Evolutionary conservation across 2,329 filamentous ascomycete species (phyloP).

Genomic region (Dothideomycetidae sp.): DNA sequence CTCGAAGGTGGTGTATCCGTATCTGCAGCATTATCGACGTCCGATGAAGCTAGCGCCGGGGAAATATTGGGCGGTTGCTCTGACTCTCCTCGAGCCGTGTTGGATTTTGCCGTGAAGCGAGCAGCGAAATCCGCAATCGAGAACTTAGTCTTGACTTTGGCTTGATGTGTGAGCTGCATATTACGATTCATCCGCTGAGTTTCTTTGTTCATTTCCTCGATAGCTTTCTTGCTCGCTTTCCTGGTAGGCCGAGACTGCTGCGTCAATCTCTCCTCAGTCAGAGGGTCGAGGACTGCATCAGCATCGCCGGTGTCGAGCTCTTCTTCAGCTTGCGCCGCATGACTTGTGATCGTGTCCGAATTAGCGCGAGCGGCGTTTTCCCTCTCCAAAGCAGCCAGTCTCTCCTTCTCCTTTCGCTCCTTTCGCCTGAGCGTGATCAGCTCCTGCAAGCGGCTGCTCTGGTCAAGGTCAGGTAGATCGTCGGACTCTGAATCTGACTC

Average conservation of each 20-base stretch:
- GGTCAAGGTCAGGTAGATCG: constrained; percentile 25
- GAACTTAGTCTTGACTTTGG: constrained; percentile 77
- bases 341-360: constrained; percentile 15
- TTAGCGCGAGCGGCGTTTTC: constrained; percentile 9
- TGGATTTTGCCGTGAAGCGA: constrained; percentile 51
- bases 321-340: constrained; percentile 26
- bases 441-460: constrained; percentile 45
- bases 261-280: constrained; percentile 36
- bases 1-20: constrained; percentile 32
- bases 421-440: constrained; percentile 59
- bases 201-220: constrained; percentile 90
- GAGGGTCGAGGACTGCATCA: too few relatives aligned
- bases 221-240: constrained; percentile 84
- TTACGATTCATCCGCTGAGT: constrained; percentile 82
- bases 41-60: constrained; percentile 46
- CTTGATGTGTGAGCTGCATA: constrained; percentile 81
- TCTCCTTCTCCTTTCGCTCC: constrained; percentile 40
- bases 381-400: constrained; percentile 8
- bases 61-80: constrained; percentile 17
- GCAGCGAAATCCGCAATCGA: constrained; percentile 70
- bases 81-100: constrained; percentile 29
- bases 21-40: constrained; percentile 30
- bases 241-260: constrained; percentile 56
- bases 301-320: constrained; percentile 41
- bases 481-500: constrained; percentile 14